Conservation (phyloP, 257 asterid species). For the Rehmannia glutinosa region DNA sequence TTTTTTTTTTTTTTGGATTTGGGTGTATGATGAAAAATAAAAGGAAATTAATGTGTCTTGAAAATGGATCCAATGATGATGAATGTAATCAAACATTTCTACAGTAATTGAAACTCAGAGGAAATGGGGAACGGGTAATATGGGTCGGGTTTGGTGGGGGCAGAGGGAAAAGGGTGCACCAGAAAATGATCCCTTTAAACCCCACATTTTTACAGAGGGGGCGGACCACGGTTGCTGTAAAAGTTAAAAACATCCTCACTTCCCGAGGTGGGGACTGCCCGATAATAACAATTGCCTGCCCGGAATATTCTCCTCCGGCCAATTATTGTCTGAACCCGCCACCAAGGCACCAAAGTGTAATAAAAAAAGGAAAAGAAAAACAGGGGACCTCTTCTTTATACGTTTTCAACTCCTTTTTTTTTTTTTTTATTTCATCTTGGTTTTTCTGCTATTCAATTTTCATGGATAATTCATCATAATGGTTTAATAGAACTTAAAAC, state of each 20-base stretch:
- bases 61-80: slow-evolving; percentile 13
- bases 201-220: slow-evolving; percentile 28
- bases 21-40: background rate
- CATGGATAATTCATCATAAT: too few relatives aligned
- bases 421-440: too few relatives aligned
- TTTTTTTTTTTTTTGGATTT: too few relatives aligned
- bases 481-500: too few relatives aligned
- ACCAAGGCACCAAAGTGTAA: too few relatives aligned
- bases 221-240: background rate
- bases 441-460: too few relatives aligned
- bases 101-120: background rate
- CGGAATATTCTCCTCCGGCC: slow-evolving; percentile 26
- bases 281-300: background rate
- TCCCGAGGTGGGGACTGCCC: slow-evolving; percentile 37
- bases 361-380: too few relatives aligned
- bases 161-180: slow-evolving; percentile 31
- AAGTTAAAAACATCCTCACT: slow-evolving; percentile 12
- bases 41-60: background rate
- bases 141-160: slow-evolving; percentile 6
- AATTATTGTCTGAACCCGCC: background rate
- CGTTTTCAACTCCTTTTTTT: too few relatives aligned
- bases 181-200: slow-evolving; percentile 55
- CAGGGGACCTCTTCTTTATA: too few relatives aligned
- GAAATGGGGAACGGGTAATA: background rate
- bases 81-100: background rate